phyloP scores from a whole-genome alignment of 495 filamentous ascomycete genomes.

The Cudoniella acicularis region DNA sequence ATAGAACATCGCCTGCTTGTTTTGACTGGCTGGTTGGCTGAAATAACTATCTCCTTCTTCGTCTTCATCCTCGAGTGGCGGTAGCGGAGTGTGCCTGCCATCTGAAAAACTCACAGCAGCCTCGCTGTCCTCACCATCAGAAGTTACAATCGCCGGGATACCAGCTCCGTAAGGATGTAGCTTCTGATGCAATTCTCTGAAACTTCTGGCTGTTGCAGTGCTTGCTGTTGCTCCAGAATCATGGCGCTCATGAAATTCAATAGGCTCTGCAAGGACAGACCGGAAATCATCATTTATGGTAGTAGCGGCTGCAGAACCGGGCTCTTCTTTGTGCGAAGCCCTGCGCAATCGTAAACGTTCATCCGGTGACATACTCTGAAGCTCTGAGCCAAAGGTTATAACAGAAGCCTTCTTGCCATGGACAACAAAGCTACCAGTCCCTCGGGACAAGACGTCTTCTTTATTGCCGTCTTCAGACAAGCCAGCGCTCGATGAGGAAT shows the following conservation, averaged over 20 bases:
- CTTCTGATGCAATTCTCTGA: conserved; percentile 44
- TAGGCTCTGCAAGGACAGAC: conserved; percentile 31
- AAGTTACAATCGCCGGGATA: conserved; percentile 37
- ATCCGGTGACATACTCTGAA: conserved; percentile 76
- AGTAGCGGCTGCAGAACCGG: conserved; percentile 1
- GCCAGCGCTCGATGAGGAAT: conserved; percentile 59
- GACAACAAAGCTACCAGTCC: conserved; percentile 84
- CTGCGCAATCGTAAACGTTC: conserved; percentile 56
- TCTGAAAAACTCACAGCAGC: conserved; percentile 53
- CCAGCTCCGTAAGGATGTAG: conserved; percentile 34
- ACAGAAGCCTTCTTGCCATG: conserved; percentile 98
- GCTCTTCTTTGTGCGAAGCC: conserved; percentile 21
- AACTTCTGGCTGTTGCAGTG: conserved; percentile 53
- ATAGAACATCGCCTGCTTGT: conserved; percentile 24
- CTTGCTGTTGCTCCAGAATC: conserved; percentile 50
- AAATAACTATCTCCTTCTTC: conserved; percentile 9
- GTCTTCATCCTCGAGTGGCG: conserved; percentile 43
- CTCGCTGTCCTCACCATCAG: conserved; percentile 51
- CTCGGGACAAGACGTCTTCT: conserved; percentile 68
- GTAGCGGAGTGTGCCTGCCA: conserved; percentile 49
- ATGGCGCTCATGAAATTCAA: conserved; percentile 39
- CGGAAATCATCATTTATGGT: conserved; percentile 34
- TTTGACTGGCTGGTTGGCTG: not conserved
- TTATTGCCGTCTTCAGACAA: conserved; percentile 59
- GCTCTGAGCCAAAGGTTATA: conserved; percentile 88